phyloP scores from a whole-genome alignment of 352 stramenopile genomes.

The Phytophthora sp. region DNA sequence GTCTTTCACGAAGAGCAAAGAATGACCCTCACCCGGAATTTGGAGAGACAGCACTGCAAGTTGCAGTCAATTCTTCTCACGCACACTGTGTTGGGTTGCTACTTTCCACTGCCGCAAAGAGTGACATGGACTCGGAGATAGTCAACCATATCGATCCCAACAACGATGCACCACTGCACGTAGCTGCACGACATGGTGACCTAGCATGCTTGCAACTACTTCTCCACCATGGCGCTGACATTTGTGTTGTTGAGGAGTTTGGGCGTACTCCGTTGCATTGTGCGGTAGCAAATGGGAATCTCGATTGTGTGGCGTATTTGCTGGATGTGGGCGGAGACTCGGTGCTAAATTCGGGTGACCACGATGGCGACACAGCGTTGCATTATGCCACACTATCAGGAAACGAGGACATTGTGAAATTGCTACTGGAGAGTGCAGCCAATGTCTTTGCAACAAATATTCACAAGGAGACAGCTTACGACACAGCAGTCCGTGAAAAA shows the following conservation, averaged over 20 bases:
- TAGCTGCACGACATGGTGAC: slow-evolving; percentile 73
- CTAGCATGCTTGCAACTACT: slow-evolving; percentile 75
- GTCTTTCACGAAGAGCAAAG: slow-evolving; percentile 75
- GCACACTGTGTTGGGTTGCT: slow-evolving; percentile 66
- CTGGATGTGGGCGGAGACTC: slow-evolving; percentile 86
- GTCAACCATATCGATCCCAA: slow-evolving; percentile 87
- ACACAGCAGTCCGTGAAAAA: slow-evolving; percentile 61
- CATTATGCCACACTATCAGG: slow-evolving; percentile 77
- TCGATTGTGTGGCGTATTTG: slow-evolving; percentile 81
- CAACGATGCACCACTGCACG: slow-evolving; percentile 82
- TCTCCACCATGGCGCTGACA: slow-evolving; percentile 80
- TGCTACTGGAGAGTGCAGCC: slow-evolving; percentile 79
- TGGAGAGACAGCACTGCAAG: slow-evolving; percentile 81
- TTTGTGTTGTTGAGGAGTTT: slow-evolving; percentile 85
- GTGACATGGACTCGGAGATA: slow-evolving; percentile 88
- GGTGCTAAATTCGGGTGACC: slow-evolving; percentile 78
- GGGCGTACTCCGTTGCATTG: slow-evolving; percentile 83
- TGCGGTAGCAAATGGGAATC: slow-evolving; percentile 59
- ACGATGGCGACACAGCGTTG: slow-evolving; percentile 77
- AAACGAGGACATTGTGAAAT: slow-evolving; percentile 66
- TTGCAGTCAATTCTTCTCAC: slow-evolving; percentile 70
- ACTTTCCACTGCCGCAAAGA: slow-evolving; percentile 77
- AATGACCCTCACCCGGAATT: slow-evolving; percentile 89
- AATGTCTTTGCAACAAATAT: slow-evolving; percentile 69
- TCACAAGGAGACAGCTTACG: slow-evolving; percentile 67